These are phyloP conservation scores for Pseudogymnoascus pannorum DNA, from an alignment of 2,329 filamentous ascomycete species.

Conservation along the genomic window DNA sequence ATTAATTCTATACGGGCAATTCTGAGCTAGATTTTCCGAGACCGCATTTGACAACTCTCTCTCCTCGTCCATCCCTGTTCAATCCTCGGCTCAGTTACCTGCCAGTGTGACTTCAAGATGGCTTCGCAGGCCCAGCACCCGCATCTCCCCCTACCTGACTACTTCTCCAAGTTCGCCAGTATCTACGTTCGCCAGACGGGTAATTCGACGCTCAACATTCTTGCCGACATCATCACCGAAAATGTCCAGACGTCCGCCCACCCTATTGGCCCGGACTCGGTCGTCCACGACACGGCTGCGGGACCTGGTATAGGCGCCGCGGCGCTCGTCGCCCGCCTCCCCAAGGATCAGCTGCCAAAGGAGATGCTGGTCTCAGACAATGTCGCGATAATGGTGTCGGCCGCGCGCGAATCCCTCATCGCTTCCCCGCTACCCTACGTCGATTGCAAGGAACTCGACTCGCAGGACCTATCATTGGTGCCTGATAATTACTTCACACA, in stretches of 20 bases:
- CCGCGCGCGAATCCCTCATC: slow-evolving; percentile 24
- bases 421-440: slow-evolving; percentile 24
- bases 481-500: slow-evolving; percentile 20
- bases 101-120: too few species aligned
- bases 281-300: slow-evolving; percentile 29
- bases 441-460: slow-evolving; percentile 18
- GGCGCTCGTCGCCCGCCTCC: slow-evolving; percentile 22
- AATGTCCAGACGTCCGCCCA: slow-evolving; percentile 25
- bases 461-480: slow-evolving; percentile 13
- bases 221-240: slow-evolving; percentile 22
- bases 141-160: slow-evolving; percentile 21
- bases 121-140: not conserved
- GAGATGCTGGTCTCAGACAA: slow-evolving; percentile 26
- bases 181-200: slow-evolving; percentile 26
- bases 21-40: not conserved
- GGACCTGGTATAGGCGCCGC: slow-evolving; percentile 25
- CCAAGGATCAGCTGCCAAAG: slow-evolving; percentile 24
- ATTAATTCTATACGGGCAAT: not conserved
- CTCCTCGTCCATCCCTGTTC: not conserved
- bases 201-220: slow-evolving; percentile 26
- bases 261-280: slow-evolving; percentile 15
- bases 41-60: not conserved
- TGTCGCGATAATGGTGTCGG: slow-evolving; percentile 23
- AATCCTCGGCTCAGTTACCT: too few species aligned
- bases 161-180: slow-evolving; percentile 28